Evolutionary conservation across 2,329 filamentous ascomycete genomes (phyloP).

Genomic region (Aspergillus amoenus): DNA sequence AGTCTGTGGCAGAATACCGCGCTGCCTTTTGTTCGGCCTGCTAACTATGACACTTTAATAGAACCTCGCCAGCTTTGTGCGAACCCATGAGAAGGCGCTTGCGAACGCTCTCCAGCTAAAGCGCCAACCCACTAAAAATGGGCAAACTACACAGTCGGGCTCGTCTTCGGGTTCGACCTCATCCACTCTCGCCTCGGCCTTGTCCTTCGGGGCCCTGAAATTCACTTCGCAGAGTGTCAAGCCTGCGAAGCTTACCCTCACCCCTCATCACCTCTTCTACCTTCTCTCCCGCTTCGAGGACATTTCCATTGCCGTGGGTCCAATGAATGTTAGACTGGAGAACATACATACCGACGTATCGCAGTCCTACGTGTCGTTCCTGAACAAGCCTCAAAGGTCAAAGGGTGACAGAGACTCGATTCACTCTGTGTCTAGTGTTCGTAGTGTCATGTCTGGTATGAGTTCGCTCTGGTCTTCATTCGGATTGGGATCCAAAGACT

Average conservation of each 20-base stretch:
- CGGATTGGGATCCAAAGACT: conserved; percentile 75
- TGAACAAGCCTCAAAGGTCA: conserved; percentile 77
- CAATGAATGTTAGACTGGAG: conserved; percentile 94
- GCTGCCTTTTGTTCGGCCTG: not conserved
- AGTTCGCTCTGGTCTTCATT: conserved; percentile 88
- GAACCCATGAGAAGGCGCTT: conserved; percentile 93
- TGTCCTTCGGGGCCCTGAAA: conserved; percentile 80
- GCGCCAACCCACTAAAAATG: conserved; percentile 68
- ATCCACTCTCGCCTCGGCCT: conserved; percentile 73
- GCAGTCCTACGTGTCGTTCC: conserved; percentile 90
- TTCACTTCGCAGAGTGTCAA: conserved; percentile 85
- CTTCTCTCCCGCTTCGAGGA: conserved; percentile 94
- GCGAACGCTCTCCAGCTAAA: conserved; percentile 91
- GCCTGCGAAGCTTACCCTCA: conserved; percentile 86
- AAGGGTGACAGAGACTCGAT: conserved; percentile 88
- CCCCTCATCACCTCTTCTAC: conserved; percentile 95
- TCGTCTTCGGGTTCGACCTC: conserved; percentile 67
- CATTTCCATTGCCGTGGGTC: conserved; percentile 82
- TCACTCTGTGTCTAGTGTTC: conserved; percentile 92
- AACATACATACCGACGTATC: conserved; percentile 87
- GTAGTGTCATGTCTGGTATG: conserved; percentile 97
- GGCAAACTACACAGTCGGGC: conserved; percentile 54
- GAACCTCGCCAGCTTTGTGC: conserved; percentile 95
- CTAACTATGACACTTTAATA: conserved; percentile 40
- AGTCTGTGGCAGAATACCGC: not conserved